These are phyloP conservation scores for Xylariaceae sp. DNA, from an alignment of 2,329 filamentous ascomycete species.

Conservation along the genomic window DNA sequence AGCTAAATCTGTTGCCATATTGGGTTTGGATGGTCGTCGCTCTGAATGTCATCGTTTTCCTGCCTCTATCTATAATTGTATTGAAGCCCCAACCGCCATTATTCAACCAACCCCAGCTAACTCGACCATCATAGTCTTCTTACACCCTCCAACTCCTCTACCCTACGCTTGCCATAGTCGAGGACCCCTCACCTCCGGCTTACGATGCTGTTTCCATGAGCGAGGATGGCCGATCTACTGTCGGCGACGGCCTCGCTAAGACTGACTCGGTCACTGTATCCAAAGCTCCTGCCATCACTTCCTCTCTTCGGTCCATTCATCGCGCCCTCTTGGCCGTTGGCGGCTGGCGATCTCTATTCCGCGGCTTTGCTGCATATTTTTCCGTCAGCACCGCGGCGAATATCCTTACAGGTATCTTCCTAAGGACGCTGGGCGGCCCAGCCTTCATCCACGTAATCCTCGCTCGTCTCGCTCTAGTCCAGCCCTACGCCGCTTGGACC, in stretches of 20 bases:
- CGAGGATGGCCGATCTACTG: constrained; percentile 34
- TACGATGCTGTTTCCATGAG: constrained; percentile 48
- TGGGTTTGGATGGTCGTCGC: constrained; percentile 39
- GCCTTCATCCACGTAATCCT: constrained; percentile 49
- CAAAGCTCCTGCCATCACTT: constrained; percentile 40
- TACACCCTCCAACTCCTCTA: constrained; percentile 49
- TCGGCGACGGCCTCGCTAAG: constrained; percentile 31
- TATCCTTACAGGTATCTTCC: constrained; percentile 40
- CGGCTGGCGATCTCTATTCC: constrained; percentile 62
- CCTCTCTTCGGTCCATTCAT: constrained; percentile 46
- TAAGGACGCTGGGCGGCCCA: constrained; percentile 38
- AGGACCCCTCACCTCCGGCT: constrained; percentile 51
- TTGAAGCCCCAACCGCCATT: constrained; percentile 12
- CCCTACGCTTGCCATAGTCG: constrained; percentile 51
- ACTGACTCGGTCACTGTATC: constrained; percentile 33
- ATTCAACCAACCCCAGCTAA: constrained; percentile 10
- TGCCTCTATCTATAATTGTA: constrained; percentile 42
- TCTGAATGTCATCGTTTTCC: constrained; percentile 39
- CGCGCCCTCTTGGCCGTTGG: constrained; percentile 54
- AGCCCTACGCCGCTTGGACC: constrained; percentile 72
- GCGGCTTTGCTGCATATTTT: constrained; percentile 54
- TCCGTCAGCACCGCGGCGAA: constrained; percentile 34
- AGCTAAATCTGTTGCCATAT: constrained; percentile 29
- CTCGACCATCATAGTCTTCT: constrained; percentile 33
- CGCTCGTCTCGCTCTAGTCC: constrained; percentile 56